phyloP scores from a whole-genome alignment of 257 asterid species.

The Penstemon barbatus region DNA sequence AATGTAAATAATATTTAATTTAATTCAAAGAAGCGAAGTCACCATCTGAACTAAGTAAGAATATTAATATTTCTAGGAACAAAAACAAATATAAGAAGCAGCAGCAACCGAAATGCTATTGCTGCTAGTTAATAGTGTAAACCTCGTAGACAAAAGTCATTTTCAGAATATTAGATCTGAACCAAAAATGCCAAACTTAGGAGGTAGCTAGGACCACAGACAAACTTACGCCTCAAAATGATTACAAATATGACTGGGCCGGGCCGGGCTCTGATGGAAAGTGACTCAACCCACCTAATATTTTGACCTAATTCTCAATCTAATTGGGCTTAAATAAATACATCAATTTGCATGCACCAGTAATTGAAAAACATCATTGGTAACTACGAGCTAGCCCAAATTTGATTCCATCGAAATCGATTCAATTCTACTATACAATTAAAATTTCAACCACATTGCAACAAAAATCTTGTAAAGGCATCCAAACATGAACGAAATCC shows the following conservation, averaged over 20 bases:
- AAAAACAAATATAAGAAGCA: neutral
- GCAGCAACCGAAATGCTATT: neutral
- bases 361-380: too few relatives aligned
- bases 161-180: neutral
- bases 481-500: conserved; percentile 26
- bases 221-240: neutral
- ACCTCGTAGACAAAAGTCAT: conserved; percentile 1
- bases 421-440: conserved; percentile 12
- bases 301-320: too few relatives aligned
- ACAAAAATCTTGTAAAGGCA: conserved; percentile 32
- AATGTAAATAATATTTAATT: neutral
- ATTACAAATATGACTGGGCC: neutral
- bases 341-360: too few relatives aligned
- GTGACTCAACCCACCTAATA: too few relatives aligned
- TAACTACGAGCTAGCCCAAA: too few relatives aligned
- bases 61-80: neutral
- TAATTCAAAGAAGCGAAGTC: neutral
- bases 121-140: neutral
- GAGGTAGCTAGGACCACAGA: conserved; percentile 29
- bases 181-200: neutral
- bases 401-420: too few relatives aligned
- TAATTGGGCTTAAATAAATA: too few relatives aligned
- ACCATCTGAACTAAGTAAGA: neutral
- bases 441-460: conserved; percentile 27
- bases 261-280: too few relatives aligned